Percentiles rank a stretch among this genome's conserved stretches.
These are phyloP conservation scores for Skeletonema tropicum DNA, from an alignment of 108 stramenopile genomes.

Conservation along the genomic window DNA sequence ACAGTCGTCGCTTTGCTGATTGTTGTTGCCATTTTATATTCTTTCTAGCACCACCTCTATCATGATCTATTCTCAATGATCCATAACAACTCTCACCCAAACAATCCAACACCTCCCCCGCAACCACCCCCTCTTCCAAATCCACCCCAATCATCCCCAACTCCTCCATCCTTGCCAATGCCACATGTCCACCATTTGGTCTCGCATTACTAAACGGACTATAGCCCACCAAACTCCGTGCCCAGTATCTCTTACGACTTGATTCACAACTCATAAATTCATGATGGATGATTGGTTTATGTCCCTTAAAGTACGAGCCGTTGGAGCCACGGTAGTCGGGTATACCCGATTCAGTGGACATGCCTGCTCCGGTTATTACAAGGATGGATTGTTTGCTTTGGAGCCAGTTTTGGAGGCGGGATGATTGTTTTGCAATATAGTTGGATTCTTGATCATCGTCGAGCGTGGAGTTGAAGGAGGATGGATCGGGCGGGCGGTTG, in stretches of 20 bases:
- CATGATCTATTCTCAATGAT: not conserved
- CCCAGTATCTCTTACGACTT: conserved; percentile 94
- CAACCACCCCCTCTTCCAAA: conserved; percentile 14
- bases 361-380: conserved; percentile 92
- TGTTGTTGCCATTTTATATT: not conserved
- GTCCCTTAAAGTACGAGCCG: conserved; percentile 93
- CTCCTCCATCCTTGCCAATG: conserved; percentile 84
- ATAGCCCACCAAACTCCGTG: conserved; percentile 91
- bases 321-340: conserved; percentile 96
- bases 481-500: conserved; percentile 44
- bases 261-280: conserved; percentile 81
- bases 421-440: conserved; percentile 17
- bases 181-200: conserved; percentile 86
- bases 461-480: conserved; percentile 8
- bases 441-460: not conserved
- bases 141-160: conserved; percentile 67
- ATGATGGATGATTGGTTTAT: conserved; percentile 96
- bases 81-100: conserved; percentile 23
- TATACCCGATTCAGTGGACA: conserved; percentile 96
- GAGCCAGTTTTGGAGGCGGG: conserved; percentile 53
- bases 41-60: not conserved
- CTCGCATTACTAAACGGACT: conserved; percentile 66
- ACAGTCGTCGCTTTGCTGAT: conserved; percentile 20
- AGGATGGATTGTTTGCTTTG: conserved; percentile 56
- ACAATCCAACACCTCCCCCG: conserved; percentile 27